phyloP scores from a whole-genome alignment of 2,329 filamentous ascomycete genomes.

The Elsinoe perseae region DNA sequence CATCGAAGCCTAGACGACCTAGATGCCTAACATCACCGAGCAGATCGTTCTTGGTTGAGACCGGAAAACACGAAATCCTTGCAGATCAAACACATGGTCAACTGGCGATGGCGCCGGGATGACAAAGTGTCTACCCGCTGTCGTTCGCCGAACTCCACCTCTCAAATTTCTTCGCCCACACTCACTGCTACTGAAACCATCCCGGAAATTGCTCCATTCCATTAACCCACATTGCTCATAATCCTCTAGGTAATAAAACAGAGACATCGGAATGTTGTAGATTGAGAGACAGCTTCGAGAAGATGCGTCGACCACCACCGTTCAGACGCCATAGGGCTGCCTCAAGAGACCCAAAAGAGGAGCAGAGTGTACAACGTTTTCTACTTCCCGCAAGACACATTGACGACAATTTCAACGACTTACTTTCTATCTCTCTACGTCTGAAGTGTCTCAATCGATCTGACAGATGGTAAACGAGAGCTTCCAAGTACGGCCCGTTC shows the following conservation, averaged over 20 bases:
- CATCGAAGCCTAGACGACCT: background rate
- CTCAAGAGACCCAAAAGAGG: background rate
- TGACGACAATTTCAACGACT: conserved; percentile 14
- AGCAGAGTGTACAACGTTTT: conserved; percentile 1
- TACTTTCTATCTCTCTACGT: background rate
- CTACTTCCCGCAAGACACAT: conserved; percentile 10
- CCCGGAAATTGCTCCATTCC: background rate
- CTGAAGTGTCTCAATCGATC: conserved; percentile 7
- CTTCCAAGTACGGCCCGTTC: background rate
- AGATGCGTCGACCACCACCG: background rate
- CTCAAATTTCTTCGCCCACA: background rate
- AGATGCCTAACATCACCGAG: background rate
- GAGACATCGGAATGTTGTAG: background rate
- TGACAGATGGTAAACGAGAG: background rate
- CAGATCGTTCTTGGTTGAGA: conserved; percentile 2
- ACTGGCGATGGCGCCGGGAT: background rate
- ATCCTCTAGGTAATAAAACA: background rate
- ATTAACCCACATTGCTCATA: background rate
- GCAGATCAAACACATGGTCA: background rate
- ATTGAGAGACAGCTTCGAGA: conserved; percentile 6
- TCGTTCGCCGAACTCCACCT: background rate
- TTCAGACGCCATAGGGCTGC: conserved; percentile 6
- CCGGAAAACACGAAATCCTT: background rate
- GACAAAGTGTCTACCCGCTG: background rate
- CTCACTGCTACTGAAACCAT: background rate